Evolutionary conservation across 768 basidiomycete genomes (phyloP).

Genomic region (Lyophyllum shimeji): DNA sequence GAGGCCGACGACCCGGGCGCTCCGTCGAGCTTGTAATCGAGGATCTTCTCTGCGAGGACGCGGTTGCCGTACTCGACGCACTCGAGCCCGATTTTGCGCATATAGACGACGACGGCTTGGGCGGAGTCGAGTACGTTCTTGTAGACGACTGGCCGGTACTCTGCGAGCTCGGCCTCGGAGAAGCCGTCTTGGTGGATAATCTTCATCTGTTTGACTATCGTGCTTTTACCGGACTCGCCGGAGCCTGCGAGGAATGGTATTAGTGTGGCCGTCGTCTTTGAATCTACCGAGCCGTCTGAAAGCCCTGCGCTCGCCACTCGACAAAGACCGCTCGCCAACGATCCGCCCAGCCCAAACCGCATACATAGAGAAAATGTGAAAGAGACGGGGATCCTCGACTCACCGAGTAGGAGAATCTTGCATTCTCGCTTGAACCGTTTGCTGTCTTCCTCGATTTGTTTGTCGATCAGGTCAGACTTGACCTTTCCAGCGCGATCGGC

Average conservation of each 20-base stretch:
- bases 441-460: conserved; percentile 82
- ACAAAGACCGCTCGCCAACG: background rate
- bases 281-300: too few relatives aligned
- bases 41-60: conserved; percentile 58
- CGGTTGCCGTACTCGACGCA: conserved; percentile 60
- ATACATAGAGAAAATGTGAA: background rate
- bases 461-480: conserved; percentile 76
- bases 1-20: conserved; percentile 24
- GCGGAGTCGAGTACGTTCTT: conserved; percentile 81
- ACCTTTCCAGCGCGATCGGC: conserved; percentile 58
- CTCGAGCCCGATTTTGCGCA: conserved; percentile 77
- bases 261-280: background rate
- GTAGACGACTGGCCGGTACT: conserved; percentile 73
- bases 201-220: conserved; percentile 96
- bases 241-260: conserved; percentile 74
- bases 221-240: conserved; percentile 93
- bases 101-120: conserved; percentile 73
- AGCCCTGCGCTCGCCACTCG: background rate
- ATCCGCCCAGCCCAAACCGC: background rate
- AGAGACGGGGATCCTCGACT: conserved; percentile 25
- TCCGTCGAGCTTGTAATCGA: conserved; percentile 54
- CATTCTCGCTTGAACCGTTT: conserved; percentile 84
- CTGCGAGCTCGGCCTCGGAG: conserved; percentile 63
- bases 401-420: conserved; percentile 91
- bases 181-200: conserved; percentile 89